Conservation (phyloP, 768 basidiomycete species). For the Termitomyces sp. region DNA sequence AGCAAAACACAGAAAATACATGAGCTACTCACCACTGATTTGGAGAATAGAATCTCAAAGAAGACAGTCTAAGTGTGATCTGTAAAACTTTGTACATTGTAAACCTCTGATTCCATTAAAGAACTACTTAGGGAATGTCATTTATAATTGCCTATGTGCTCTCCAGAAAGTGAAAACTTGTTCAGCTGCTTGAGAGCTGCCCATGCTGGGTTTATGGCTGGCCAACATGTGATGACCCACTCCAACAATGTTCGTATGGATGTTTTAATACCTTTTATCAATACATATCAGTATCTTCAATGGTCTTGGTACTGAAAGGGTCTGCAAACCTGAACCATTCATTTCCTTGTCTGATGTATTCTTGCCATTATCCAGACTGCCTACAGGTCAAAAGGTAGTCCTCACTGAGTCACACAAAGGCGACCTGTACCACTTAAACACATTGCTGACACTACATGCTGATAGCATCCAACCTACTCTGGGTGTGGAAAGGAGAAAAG, state of each 20-base stretch:
- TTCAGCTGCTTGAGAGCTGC: constrained; percentile 78
- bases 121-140: background rate
- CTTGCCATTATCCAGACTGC: background rate
- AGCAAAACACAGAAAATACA: background rate
- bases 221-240: constrained; percentile 78
- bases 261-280: constrained; percentile 63
- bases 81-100: background rate
- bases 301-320: background rate
- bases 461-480: no score
- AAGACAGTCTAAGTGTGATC: background rate
- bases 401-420: no score
- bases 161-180: constrained; percentile 52
- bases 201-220: constrained; percentile 80
- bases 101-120: background rate
- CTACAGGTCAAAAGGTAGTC: no score
- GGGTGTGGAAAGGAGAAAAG: no score
- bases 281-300: background rate
- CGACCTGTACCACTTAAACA: no score
- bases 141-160: background rate
- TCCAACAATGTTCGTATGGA: constrained; percentile 72
- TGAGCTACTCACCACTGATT: background rate
- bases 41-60: background rate
- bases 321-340: background rate
- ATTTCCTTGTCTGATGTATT: background rate
- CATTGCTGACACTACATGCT: no score